Evolutionary conservation across 805 yeast genomes (phyloP), one percentile per base, ranked within the genome.

Genomic region (Wickerhamomyces kurtzmanii): DNA sequence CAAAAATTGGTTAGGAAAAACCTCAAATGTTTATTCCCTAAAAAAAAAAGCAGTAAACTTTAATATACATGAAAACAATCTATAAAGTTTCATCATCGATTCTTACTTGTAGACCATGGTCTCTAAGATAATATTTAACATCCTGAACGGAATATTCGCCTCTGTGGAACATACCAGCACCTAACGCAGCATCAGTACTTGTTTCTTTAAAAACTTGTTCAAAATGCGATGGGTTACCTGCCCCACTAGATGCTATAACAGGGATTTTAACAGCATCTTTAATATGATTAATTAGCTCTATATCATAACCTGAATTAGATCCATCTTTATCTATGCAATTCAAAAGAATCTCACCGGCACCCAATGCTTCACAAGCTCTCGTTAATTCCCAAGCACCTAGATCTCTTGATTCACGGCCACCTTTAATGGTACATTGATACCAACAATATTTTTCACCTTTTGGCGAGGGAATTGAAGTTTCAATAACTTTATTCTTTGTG

Each of bases 261-360:
- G 99, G 99, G 26, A 93, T 80, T 1, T 62, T 59, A 5, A 85
- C 94, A 1, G 81, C 75, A 2, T 60, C 43, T 43, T 91, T 91
- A 33, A 85, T 75, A 43, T 80, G 89, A 14, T 70, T 59, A 24
- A 91, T 73, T 28, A 91, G 64, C 50, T 91, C 97, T 31, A 85
- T 62, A 45, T 91, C 96, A 47, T 72, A 91, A 0, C 99, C 99
- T 14, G 87, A 76, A 50, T 91, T 93, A 8, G 95, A 73, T 8
- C 99, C 99, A 53, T 91, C 99, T 56, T 84, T 85, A 53, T 91
- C 98, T 36, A 91, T 91, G 49, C 97, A 89, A 53, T 91, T 91
- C 37, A 91, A 62, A 23, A 91, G 59, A 22, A 91, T 72, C 56
- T 91, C 99, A 28, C 99, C 99, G 1, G 97, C 97, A 13, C 99